phyloP scores from a whole-genome alignment of 75 land plant species.

The Adiantum capillusveneris region DNA sequence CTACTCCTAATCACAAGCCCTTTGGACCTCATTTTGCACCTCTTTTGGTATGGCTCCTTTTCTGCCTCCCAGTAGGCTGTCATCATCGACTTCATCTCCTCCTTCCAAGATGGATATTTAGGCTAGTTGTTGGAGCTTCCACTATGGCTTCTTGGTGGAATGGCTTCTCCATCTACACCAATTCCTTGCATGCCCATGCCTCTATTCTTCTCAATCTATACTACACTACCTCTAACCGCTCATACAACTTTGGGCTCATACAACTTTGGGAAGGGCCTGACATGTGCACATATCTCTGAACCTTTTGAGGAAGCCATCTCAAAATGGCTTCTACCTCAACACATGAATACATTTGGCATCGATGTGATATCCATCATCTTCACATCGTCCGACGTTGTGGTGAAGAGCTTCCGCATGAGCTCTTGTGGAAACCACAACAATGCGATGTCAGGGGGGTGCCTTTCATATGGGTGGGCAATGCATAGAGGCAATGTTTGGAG shows the following conservation, averaged over 20 bases:
- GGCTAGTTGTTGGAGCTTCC: slow-evolving; percentile 1
- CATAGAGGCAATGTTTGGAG: slow-evolving; percentile 25
- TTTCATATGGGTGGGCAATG: slow-evolving; percentile 34
- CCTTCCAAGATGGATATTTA: slow-evolving; percentile 12
- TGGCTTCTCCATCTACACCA: slow-evolving; percentile 14
- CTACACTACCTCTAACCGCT: not conserved
- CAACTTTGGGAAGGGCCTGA: not conserved
- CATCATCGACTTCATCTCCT: slow-evolving; percentile 36
- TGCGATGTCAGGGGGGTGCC: not conserved
- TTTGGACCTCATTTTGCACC: slow-evolving; percentile 18
- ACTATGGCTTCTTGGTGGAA: slow-evolving; percentile 34
- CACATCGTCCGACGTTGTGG: slow-evolving; percentile 53
- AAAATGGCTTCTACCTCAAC: no score
- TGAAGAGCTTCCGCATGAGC: slow-evolving; percentile 24
- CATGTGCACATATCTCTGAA: no score
- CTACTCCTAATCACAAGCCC: slow-evolving; percentile 25
- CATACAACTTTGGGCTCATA: no score
- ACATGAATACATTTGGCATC: no score
- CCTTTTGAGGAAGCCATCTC: no score
- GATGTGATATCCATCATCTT: slow-evolving; percentile 30
- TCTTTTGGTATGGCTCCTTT: slow-evolving; percentile 51
- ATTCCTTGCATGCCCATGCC: not conserved
- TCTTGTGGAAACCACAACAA: slow-evolving; percentile 7
- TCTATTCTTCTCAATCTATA: not conserved
- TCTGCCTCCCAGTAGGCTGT: slow-evolving; percentile 29